Conservation (phyloP, 2,329 filamentous ascomycete genomes). For the Nigrograna mackinnonii region DNA sequence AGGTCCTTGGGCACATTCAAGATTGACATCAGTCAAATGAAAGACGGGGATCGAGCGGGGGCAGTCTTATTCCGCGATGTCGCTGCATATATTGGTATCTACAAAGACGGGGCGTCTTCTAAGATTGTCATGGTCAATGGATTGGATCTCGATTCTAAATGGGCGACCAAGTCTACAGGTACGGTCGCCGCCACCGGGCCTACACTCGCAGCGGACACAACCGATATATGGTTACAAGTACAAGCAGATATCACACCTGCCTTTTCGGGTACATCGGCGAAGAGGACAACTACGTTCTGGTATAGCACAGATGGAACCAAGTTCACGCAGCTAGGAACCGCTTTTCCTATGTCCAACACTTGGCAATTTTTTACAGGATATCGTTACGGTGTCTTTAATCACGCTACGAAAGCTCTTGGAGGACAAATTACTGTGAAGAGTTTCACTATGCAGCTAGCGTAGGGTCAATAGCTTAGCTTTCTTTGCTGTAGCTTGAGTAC, state of each 20-base stretch:
- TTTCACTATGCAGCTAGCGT: constrained; percentile 18
- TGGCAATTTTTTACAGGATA: constrained; percentile 46
- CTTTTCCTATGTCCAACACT: constrained; percentile 36
- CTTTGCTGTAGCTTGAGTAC: no score
- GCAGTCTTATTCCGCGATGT: constrained; percentile 58
- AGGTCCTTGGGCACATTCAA: constrained; percentile 53
- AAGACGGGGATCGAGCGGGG: constrained; percentile 56
- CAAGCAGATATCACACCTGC: constrained; percentile 41
- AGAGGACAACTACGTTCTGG: constrained; percentile 34
- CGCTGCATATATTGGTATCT: constrained; percentile 57
- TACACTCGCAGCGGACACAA: constrained; percentile 15
- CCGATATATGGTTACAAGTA: constrained; percentile 36
- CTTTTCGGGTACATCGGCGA: constrained; percentile 22
- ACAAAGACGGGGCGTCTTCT: constrained; percentile 42
- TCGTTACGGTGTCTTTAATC: constrained; percentile 43
- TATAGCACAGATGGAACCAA: constrained; percentile 40
- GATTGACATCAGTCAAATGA: constrained; percentile 54
- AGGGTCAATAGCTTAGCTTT: no score
- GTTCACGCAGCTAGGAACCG: constrained; percentile 33
- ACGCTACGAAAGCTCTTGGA: constrained; percentile 38
- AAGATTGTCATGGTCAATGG: constrained; percentile 41
- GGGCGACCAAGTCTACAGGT: constrained; percentile 36
- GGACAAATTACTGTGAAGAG: constrained; percentile 30
- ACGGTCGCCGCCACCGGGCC: constrained; percentile 28
- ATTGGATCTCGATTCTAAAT: constrained; percentile 42